Evolutionary conservation across 1,139 yeast genomes (phyloP).

Genomic region (Protomyces arabidopsidicola): DNA sequence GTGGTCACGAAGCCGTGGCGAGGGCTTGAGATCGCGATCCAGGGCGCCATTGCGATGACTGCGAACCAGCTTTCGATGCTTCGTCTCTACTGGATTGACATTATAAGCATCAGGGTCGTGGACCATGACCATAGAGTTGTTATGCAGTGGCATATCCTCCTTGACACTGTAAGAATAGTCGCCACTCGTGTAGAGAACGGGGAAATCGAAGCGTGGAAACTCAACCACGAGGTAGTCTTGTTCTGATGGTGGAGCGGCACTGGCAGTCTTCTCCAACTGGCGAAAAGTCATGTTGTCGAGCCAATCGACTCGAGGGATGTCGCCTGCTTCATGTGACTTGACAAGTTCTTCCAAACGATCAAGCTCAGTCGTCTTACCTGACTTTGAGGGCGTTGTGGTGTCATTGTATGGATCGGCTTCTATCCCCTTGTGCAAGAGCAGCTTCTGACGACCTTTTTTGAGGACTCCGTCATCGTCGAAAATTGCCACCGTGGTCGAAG

Average conservation of each 20-base stretch:
- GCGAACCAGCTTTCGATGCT: constrained; percentile 78
- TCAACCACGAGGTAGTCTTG: constrained; percentile 55
- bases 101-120: constrained; percentile 63
- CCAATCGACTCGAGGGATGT: constrained; percentile 63
- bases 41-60: constrained; percentile 69
- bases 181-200: constrained; percentile 57
- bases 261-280: constrained; percentile 49
- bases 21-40: constrained; percentile 84
- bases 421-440: constrained; percentile 43
- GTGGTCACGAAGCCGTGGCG: constrained; percentile 74
- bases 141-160: constrained; percentile 40
- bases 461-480: constrained; percentile 53
- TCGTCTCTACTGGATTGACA: constrained; percentile 80
- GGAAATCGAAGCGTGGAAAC: constrained; percentile 70
- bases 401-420: constrained; percentile 40
- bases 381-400: constrained; percentile 37
- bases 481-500: constrained; percentile 55
- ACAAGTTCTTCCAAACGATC: constrained; percentile 52
- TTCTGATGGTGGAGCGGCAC: constrained; percentile 35
- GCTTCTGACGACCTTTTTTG: constrained; percentile 55
- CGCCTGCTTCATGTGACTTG: constrained; percentile 66
- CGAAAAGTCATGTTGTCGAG: constrained; percentile 64
- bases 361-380: constrained; percentile 37
- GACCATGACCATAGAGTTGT: constrained; percentile 46
- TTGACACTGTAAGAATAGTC: constrained; percentile 32